Base-by-base conservation (phyloP, 257 asterid genomes). In the Solanum habrochaites region DNA sequence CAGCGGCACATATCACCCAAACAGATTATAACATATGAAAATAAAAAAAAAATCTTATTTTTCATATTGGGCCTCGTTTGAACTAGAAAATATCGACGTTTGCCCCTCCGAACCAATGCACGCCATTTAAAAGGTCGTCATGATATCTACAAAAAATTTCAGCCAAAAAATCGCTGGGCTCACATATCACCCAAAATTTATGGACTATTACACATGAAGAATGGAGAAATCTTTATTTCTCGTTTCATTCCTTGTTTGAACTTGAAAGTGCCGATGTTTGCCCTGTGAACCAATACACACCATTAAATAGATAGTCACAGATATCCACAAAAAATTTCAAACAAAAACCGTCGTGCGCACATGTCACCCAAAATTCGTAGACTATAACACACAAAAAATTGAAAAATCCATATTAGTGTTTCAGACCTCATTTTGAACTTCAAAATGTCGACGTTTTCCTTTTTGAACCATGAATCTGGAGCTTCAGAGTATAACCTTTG, bases 81-180 rank as follows among this genome's bases (percentile, higher is more conserved):
- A 52, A 52, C 4, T 52, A 15, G 23, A 52, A 52, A 52, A 52
- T 52, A 4, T 52, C 1, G 62, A 52, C 10, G 4, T 52, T 16
- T 52, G 0, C 62, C 62, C 62, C 3, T 52, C 1, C 4, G 10
- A 52, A 52, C 62, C 23, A 52, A 16, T 16, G 23, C 62, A 52
- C 62, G 23, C 62, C 62, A 6, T 16, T 16, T 16, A 52, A 52
- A 16, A 16, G 62, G 0, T 52, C 23, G 4, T 52, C 62, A 52
- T 8, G 62, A 52, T 52, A 10, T 10, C 11, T 4, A 7, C 11
- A 56, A 56, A 18, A 52, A 2, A 7, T 2, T 7, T 56, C 4
- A 56, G 1, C 8, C n/a, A 56, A 56, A 56, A 56, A 7, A 2
- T 7, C 4, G 4, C 0, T 2, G n/a, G 0, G 8, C 10, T 6